Conservation (phyloP, 495 filamentous ascomycete genomes). For the Aspergillus biplanus region DNA sequence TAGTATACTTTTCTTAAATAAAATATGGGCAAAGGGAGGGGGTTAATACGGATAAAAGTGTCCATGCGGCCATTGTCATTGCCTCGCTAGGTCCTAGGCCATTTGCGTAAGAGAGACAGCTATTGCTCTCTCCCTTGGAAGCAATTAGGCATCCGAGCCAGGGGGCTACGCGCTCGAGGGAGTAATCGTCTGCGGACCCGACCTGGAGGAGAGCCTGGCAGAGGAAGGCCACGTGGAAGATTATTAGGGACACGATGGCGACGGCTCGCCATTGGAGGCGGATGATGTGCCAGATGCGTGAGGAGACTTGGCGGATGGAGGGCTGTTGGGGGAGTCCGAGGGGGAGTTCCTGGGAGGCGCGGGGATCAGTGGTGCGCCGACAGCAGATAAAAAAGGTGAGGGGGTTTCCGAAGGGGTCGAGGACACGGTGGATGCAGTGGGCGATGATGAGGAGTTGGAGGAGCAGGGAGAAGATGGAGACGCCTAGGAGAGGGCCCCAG, state of each 20-base stretch:
- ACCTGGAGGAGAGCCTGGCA: not conserved
- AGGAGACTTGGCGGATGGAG: not conserved
- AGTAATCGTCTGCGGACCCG: not conserved
- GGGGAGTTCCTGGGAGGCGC: not conserved
- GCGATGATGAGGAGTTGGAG: not conserved
- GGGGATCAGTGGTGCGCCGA: not conserved
- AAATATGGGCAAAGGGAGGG: not conserved
- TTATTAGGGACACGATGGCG: not conserved
- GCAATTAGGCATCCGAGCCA: not conserved
- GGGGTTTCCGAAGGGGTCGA: slow-evolving; percentile 6
- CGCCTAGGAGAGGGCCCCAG: not conserved
- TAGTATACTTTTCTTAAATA: not conserved
- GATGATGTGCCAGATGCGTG: slow-evolving; percentile 2
- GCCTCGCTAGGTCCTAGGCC: not conserved
- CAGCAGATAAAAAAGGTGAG: not conserved
- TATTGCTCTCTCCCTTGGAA: not conserved
- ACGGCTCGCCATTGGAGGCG: not conserved
- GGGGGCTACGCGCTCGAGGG: not conserved
- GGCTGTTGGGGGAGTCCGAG: not conserved
- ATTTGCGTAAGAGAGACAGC: not conserved
- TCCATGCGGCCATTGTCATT: not conserved
- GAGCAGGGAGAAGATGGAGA: not conserved
- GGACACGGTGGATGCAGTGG: not conserved
- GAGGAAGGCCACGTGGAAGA: slow-evolving; percentile 2
- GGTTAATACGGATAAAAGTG: not conserved